Conservation (phyloP, 2,329 filamentous ascomycete genomes). For the Exophiala oligosperma region DNA sequence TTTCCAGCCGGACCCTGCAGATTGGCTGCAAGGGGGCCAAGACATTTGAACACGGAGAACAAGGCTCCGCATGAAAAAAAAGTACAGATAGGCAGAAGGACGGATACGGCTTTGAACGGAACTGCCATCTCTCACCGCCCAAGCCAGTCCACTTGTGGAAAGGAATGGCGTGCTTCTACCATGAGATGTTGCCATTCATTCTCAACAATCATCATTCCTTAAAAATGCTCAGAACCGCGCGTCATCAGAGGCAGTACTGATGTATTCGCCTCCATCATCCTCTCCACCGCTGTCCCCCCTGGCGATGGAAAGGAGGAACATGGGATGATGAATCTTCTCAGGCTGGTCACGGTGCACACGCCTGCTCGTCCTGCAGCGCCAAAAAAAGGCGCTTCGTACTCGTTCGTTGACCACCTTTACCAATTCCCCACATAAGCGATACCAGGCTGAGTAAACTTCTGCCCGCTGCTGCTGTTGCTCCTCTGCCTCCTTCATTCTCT, state of each 20-base stretch:
- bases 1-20: background rate
- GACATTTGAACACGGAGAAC: background rate
- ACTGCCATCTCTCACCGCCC: conserved; percentile 18
- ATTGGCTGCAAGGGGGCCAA: background rate
- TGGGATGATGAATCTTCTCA: conserved; percentile 4
- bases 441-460: conserved; percentile 17
- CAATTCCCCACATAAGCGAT: conserved; percentile 24
- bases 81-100: background rate
- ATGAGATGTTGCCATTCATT: conserved; percentile 19
- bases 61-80: background rate
- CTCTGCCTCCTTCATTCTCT: background rate
- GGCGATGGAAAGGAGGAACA: background rate
- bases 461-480: background rate
- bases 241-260: conserved; percentile 2
- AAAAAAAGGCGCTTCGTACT: background rate
- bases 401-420: background rate
- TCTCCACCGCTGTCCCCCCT: background rate
- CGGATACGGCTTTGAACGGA: background rate
- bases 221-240: background rate
- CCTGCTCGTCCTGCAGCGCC: background rate
- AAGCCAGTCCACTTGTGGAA: conserved; percentile 17
- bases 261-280: background rate
- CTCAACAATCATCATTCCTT: background rate
- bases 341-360: background rate
- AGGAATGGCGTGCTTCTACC: conserved; percentile 23